A percentile compares a stretch with the other conserved stretches of the same genome.
Conservation (phyloP, 108 stramenopile species). For the Schizochytrium sp. region DNA sequence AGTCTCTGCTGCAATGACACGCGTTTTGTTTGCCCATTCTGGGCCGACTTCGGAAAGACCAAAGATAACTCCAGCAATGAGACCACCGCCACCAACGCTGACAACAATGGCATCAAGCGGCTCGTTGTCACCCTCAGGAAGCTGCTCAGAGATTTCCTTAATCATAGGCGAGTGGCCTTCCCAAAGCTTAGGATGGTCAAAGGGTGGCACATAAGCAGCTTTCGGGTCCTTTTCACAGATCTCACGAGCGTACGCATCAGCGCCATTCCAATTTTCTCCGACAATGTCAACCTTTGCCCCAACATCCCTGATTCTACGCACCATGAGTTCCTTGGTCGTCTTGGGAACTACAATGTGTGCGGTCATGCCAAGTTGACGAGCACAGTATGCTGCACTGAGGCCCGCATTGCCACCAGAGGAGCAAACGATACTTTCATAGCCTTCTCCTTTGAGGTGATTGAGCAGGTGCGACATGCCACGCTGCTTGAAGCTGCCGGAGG, state of each 20-base stretch:
- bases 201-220: slow-evolving; percentile 80
- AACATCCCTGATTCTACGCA: slow-evolving; percentile 80
- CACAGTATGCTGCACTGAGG: slow-evolving; percentile 83
- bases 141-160: slow-evolving; percentile 82
- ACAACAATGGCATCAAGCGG: slow-evolving; percentile 81
- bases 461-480: slow-evolving; percentile 64
- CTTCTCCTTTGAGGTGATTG: not conserved
- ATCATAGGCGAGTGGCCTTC: slow-evolving; percentile 88
- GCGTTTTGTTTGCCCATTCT: slow-evolving; percentile 2
- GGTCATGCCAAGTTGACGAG: slow-evolving; percentile 74
- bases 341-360: slow-evolving; percentile 85
- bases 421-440: slow-evolving; percentile 24
- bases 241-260: slow-evolving; percentile 73
- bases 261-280: slow-evolving; percentile 90
- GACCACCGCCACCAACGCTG: slow-evolving; percentile 90
- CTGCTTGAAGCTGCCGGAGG: slow-evolving; percentile 69
- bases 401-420: slow-evolving; percentile 70
- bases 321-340: slow-evolving; percentile 86
- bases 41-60: slow-evolving; percentile 79
- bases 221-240: slow-evolving; percentile 26
- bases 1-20: slow-evolving; percentile 86
- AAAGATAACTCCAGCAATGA: slow-evolving; percentile 84
- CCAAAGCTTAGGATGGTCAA: slow-evolving; percentile 85
- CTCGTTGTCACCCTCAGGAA: slow-evolving; percentile 66
- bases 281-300: slow-evolving; percentile 86